Conservation (phyloP, 495 filamentous ascomycete genomes). For the Terfezia claveryi region DNA sequence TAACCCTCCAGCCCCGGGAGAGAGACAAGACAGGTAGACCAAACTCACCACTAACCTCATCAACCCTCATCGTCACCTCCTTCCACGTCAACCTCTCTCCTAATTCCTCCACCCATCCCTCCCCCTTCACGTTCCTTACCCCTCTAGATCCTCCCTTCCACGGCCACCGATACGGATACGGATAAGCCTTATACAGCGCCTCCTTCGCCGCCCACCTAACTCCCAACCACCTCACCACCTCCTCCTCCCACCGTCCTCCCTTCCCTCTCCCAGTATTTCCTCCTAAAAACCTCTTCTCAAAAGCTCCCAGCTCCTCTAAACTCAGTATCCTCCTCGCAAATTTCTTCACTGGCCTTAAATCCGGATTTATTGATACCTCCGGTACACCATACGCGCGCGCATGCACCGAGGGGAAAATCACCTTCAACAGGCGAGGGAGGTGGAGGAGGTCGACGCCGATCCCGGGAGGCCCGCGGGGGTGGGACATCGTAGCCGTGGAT, state of each 20-base stretch:
- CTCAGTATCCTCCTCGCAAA: slow-evolving; percentile 33
- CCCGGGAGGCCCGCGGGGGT: slow-evolving; percentile 12
- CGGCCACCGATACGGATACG: neutral
- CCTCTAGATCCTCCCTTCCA: neutral
- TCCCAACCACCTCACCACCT: slow-evolving; percentile 12
- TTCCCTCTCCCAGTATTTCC: too few relatives aligned
- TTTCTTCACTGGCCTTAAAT: slow-evolving; percentile 20
- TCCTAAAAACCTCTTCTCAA: neutral
- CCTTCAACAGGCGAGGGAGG: slow-evolving; percentile 28
- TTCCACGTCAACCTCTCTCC: slow-evolving; percentile 4
- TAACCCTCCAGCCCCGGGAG: too few relatives aligned
- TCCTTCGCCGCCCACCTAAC: slow-evolving; percentile 21
- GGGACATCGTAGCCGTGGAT: too few relatives aligned
- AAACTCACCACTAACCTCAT: slow-evolving; percentile 21
- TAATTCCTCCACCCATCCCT: too few relatives aligned
- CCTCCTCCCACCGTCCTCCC: neutral
- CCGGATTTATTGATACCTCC: slow-evolving; percentile 4
- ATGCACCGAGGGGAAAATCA: slow-evolving; percentile 21
- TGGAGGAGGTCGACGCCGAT: slow-evolving; percentile 35
- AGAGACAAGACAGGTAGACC: too few relatives aligned
- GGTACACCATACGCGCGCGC: neutral
- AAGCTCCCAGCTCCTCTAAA: slow-evolving; percentile 23
- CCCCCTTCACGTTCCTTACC: too few relatives aligned
- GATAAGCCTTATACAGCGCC: slow-evolving; percentile 13
- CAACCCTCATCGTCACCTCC: slow-evolving; percentile 11